Evolutionary conservation across 2,329 filamentous ascomycete genomes (phyloP).

Genomic region (Aureobasidium sp.): DNA sequence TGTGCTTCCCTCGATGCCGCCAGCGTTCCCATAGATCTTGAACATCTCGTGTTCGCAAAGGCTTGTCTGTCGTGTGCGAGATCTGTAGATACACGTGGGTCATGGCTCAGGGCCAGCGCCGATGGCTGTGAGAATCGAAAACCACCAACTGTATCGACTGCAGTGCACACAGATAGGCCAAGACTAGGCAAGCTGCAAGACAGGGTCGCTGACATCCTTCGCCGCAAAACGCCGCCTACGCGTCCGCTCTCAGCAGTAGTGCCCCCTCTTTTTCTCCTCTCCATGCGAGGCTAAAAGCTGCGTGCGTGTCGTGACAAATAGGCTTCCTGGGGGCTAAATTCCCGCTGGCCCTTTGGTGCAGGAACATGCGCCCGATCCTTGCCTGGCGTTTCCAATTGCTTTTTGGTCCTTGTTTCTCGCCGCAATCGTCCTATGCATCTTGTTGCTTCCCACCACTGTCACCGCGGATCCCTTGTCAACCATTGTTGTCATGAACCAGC

Average conservation of each 20-base stretch:
- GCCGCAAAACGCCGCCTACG: neutral
- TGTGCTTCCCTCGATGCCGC: neutral
- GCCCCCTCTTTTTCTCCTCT: neutral
- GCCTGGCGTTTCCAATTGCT: neutral
- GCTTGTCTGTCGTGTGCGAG: neutral
- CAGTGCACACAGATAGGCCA: neutral
- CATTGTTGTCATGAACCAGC: neutral
- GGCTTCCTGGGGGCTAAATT: neutral
- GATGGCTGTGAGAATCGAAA: neutral
- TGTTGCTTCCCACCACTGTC: neutral
- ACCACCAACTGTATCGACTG: neutral
- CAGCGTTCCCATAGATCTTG: neutral
- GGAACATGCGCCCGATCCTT: neutral
- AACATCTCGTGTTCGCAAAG: neutral
- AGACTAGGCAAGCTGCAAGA: neutral
- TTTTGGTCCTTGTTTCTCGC: neutral
- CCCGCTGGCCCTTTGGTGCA: neutral
- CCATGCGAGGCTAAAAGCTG: neutral
- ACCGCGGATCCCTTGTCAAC: neutral
- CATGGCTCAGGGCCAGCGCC: neutral
- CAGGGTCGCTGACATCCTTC: neutral
- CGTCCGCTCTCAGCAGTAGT: neutral
- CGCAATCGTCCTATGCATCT: neutral
- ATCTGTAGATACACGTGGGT: neutral
- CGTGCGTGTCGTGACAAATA: constrained; percentile 1